These are phyloP conservation scores for Mimosa bimucronata DNA, from an alignment of 306 rosid genomes.

Conservation along the genomic window DNA sequence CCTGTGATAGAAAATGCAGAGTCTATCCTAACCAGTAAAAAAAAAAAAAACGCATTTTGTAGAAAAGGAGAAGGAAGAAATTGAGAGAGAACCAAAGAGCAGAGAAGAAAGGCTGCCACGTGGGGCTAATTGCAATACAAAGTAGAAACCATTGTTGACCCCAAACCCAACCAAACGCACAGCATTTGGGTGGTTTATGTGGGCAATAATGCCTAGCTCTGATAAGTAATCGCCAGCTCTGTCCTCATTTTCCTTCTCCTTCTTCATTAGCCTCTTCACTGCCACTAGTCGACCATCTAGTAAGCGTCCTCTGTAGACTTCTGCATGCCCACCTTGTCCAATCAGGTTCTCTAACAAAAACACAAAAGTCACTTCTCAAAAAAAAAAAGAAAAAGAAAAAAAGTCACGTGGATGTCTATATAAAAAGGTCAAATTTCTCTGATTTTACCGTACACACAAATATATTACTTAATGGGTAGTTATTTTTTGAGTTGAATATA, in stretches of 20 bases:
- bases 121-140: conserved; percentile 78
- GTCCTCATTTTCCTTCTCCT: conserved; percentile 65
- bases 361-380: conserved; percentile 9
- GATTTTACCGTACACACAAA: background rate
- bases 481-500: background rate
- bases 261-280: conserved; percentile 75
- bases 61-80: conserved; percentile 25
- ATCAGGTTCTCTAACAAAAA: conserved; percentile 68
- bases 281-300: conserved; percentile 76
- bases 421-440: background rate
- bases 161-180: conserved; percentile 85
- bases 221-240: conserved; percentile 78
- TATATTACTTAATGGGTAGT: background rate
- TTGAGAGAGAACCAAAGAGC: conserved; percentile 65
- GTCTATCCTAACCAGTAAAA: background rate
- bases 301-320: conserved; percentile 78
- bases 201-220: conserved; percentile 94
- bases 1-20: background rate
- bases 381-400: too few species aligned
- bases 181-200: conserved; percentile 79
- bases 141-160: conserved; percentile 70
- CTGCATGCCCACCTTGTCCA: conserved; percentile 97
- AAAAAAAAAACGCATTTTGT: background rate
- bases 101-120: conserved; percentile 83
- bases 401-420: background rate